Base-by-base conservation (phyloP, 176 grass and related monocot species). In the Oryza brachyantha region DNA sequence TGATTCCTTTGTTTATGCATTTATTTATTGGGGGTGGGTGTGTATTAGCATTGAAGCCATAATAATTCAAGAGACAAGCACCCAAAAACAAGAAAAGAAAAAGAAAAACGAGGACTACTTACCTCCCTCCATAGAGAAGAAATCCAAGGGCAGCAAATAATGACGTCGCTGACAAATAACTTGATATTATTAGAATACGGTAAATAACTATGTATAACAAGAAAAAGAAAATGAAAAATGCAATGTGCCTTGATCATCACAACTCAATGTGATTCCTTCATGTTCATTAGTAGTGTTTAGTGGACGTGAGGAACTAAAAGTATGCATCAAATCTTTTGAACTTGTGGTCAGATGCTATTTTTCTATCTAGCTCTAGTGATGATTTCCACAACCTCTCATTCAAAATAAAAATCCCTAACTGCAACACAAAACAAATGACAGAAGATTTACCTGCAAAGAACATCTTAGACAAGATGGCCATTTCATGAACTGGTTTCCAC, bases 91-190 rank as follows among this genome's bases (percentile, higher is more conserved):
- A 67, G 4, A 24, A 22, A 10, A 57, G 19, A 5, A 55, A 72
- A 32, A 26, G 5, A 67, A 67, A 17, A 36, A 2, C 50, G 27
- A 73, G 81, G 16, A 78, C 28, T 38, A 17, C 45, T 80, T 81
- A 92, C 90, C 90, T 92, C 38, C 90, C 90, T 59, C 90, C 90
- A 77, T 89, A 92, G 75, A 92, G 90, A 48, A 89, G 82, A 45
- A 92, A 92, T 13, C 79, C 90, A 62, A 84, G 61, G 17, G 86
- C 90, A 64, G 70, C 70, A 58, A 86, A 92, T 26, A 89, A 76
- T 45, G 86, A 92, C 34, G 88, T 84, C 41, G 69, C 86, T 92
- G 83, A 61, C 34, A 78, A 52, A 64, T 68, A 75, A 21, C 60
- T 80, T 61, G 40, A 0, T 57, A 66, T 70, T 52, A 79, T 60